Conservation (phyloP, 371 early-diverging fungal genomes). For the Rhizopus sp. region DNA sequence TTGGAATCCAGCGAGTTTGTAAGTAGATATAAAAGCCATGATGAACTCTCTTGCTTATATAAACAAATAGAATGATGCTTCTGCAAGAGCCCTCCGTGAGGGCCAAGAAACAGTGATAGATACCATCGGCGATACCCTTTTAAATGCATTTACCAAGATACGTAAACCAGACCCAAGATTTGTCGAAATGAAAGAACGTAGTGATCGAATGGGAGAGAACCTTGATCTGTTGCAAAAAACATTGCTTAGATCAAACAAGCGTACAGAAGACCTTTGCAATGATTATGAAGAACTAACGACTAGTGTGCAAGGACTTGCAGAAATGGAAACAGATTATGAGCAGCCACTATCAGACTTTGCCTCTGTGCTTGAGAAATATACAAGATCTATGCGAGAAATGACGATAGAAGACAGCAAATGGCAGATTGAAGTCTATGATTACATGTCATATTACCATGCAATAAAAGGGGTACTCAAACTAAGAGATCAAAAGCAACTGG, state of each 20-base stretch:
- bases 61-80: conserved; percentile 51
- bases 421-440: conserved; percentile 81
- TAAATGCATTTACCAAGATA: conserved; percentile 91
- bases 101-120: conserved; percentile 80
- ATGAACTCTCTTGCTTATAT: neutral
- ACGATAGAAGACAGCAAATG: conserved; percentile 65
- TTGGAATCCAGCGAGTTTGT: conserved; percentile 81
- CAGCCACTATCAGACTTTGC: conserved; percentile 67
- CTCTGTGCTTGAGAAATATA: conserved; percentile 60
- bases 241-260: conserved; percentile 73
- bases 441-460: conserved; percentile 82
- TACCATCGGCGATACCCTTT: conserved; percentile 81
- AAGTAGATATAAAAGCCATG: conserved; percentile 6
- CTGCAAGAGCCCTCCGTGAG: conserved; percentile 46
- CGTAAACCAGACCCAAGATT: conserved; percentile 87
- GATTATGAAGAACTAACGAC: conserved; percentile 82
- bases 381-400: conserved; percentile 65
- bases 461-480: conserved; percentile 82
- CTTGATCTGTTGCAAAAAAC: conserved; percentile 77
- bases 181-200: conserved; percentile 75
- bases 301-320: conserved; percentile 70
- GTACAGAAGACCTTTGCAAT: conserved; percentile 73
- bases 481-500: conserved; percentile 93
- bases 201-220: conserved; percentile 85
- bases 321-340: conserved; percentile 83